phyloP scores from a whole-genome alignment of 495 filamentous ascomycete species.

The Penicillium verhagenii region DNA sequence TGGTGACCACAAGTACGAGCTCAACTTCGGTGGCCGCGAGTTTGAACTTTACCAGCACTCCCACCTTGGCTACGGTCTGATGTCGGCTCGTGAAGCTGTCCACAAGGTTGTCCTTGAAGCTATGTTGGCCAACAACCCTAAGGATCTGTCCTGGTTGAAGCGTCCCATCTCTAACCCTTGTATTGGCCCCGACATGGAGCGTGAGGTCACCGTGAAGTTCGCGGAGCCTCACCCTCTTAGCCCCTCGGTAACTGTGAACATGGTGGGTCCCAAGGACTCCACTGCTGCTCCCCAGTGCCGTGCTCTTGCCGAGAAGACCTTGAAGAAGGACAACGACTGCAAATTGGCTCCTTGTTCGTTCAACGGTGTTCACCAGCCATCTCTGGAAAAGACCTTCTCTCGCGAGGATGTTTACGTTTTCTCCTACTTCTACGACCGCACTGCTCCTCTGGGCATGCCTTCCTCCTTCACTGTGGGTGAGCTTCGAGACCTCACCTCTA shows the following conservation, averaged over 20 bases:
- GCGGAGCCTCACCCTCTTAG: constrained; percentile 61
- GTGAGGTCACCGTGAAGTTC: constrained; percentile 65
- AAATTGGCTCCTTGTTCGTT: constrained; percentile 89
- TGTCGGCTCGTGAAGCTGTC: constrained; percentile 85
- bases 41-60: constrained; percentile 98
- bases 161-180: constrained; percentile 81
- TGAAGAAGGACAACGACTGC: constrained; percentile 84
- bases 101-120: constrained; percentile 69
- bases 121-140: constrained; percentile 48
- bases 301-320: constrained; percentile 80
- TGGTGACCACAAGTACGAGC: constrained; percentile 94
- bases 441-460: constrained; percentile 88
- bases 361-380: constrained; percentile 93
- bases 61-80: constrained; percentile 95
- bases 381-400: constrained; percentile 87
- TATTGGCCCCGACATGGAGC: constrained; percentile 74
- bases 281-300: constrained; percentile 84
- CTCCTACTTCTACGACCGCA: constrained; percentile 96
- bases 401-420: constrained; percentile 93
- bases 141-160: constrained; percentile 55
- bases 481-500: constrained; percentile 75
- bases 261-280: constrained; percentile 74
- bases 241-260: constrained; percentile 64
- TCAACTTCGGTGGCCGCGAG: constrained; percentile 84
- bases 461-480: constrained; percentile 89